Base-by-base conservation (phyloP, 1,284 basidiomycete genomes). In the Puccinia triticina region DNA sequence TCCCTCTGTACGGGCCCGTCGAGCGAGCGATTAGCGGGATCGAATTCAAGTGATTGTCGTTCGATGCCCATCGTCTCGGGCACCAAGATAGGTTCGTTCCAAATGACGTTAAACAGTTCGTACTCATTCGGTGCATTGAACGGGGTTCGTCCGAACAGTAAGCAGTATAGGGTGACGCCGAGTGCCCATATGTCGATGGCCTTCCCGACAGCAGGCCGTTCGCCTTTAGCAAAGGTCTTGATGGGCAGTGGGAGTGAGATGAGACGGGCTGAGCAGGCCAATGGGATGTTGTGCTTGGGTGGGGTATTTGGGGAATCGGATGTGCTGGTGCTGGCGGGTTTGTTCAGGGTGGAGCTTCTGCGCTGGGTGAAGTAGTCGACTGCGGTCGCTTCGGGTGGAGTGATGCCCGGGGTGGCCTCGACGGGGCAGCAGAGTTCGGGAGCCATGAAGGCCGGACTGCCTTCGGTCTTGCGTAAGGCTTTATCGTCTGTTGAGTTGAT, bases 161-260 rank as follows among this genome's bases (percentile, higher is more conserved):
- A 90, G 86, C 95, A 97, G 88, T 95, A 99, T 18, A 98, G 89
- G 0, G 97, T 99, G 50, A 98, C 93, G n/a, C 97, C 97, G 11
- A 99, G 90, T 0, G 97, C 96, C 96, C 96, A 99, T n/a, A 99
- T 91, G 86, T 99, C 97, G 86, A 99, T 97, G 5, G 95, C 93
- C 86, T 96, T 95, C 53, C 95, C 96, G 84, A 99, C 93, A 0
- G 90, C 90, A 2, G 91, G 92, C 32, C 92, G 90, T 77, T 87
- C 88, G 61, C 85, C 84, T 40, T n/a, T 34, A 57, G 32, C 32
- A 55, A 75, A 82, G n/a, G 73, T 76, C 32, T 76, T 75, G 32
- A 34, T 32, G n/a, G 80, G 37, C 1, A 82, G 67, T 5, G 80
- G 80, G 34, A 74, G 53, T 26, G 80, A 82, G 3, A 81, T 81